These are phyloP conservation scores for Diaporthe ampelina DNA, from an alignment of 2,329 filamentous ascomycete genomes.

Conservation along the genomic window DNA sequence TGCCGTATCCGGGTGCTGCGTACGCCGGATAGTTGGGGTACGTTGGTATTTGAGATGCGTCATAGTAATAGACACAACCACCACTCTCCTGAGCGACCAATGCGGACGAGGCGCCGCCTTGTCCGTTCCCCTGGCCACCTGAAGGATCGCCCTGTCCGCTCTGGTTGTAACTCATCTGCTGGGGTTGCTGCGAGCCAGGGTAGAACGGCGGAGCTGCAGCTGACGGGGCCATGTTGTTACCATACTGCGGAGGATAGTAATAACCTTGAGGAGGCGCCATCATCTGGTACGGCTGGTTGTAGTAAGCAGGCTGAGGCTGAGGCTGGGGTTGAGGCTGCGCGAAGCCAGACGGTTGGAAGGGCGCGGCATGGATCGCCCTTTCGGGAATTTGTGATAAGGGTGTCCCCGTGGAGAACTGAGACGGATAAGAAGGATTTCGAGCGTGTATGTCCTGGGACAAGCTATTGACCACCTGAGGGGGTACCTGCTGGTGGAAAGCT, in stretches of 20 bases:
- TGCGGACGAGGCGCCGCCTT: conserved; percentile 68
- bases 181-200: conserved; percentile 64
- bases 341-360: conserved; percentile 85
- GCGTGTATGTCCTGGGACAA: conserved; percentile 73
- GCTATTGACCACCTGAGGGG: conserved; percentile 75
- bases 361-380: conserved; percentile 88
- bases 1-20: conserved; percentile 63
- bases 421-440: conserved; percentile 78
- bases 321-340: conserved; percentile 75
- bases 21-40: conserved; percentile 64
- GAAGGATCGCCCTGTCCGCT: conserved; percentile 57
- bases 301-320: conserved; percentile 73
- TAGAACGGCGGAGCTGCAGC: conserved; percentile 68
- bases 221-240: conserved; percentile 55
- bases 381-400: conserved; percentile 94
- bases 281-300: conserved; percentile 68
- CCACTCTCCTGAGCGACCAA: conserved; percentile 88
- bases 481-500: conserved; percentile 96
- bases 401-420: conserved; percentile 80
- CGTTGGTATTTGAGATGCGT: conserved; percentile 78
- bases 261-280: conserved; percentile 73
- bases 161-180: conserved; percentile 58
- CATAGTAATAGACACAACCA: conserved; percentile 96
- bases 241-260: conserved; percentile 75
- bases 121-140: conserved; percentile 55